Evolutionary conservation across 495 filamentous ascomycete species (phyloP).

Genomic region (Penicillium alfredii): DNA sequence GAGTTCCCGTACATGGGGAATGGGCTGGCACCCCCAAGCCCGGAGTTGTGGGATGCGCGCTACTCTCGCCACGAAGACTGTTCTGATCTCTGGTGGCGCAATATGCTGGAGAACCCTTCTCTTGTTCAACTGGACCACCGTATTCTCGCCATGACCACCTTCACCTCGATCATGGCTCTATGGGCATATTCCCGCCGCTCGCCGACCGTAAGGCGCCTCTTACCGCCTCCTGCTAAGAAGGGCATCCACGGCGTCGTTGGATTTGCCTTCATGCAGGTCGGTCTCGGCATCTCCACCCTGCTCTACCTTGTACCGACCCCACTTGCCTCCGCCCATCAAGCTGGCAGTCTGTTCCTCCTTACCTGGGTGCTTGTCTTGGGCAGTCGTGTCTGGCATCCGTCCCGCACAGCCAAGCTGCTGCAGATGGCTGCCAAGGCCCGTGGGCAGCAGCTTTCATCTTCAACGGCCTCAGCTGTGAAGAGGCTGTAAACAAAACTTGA

Average conservation of each 20-base stretch:
- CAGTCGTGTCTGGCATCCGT: slow-evolving; percentile 52
- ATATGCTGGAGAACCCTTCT: slow-evolving; percentile 93
- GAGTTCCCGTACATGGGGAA: slow-evolving; percentile 94
- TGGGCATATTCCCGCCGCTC: slow-evolving; percentile 70
- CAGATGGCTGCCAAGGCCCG: slow-evolving; percentile 39
- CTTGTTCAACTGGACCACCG: slow-evolving; percentile 93
- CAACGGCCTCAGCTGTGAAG: slow-evolving; percentile 23
- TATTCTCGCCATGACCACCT: slow-evolving; percentile 84
- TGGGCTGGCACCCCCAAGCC: slow-evolving; percentile 69
- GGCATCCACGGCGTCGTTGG: slow-evolving; percentile 77
- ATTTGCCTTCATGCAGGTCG: slow-evolving; percentile 73
- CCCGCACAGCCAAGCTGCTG: slow-evolving; percentile 43
- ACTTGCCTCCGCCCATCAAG: slow-evolving; percentile 88
- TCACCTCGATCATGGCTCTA: slow-evolving; percentile 69
- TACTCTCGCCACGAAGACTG: slow-evolving; percentile 74
- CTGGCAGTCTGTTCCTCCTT: slow-evolving; percentile 77
- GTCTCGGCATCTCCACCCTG: slow-evolving; percentile 81
- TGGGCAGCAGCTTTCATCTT: slow-evolving; percentile 21
- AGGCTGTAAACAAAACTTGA: slow-evolving; percentile 23
- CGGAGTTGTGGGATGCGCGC: slow-evolving; percentile 76
- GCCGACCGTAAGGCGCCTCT: slow-evolving; percentile 48
- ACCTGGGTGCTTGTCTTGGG: slow-evolving; percentile 76
- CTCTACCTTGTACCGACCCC: slow-evolving; percentile 88
- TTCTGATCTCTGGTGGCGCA: slow-evolving; percentile 88
- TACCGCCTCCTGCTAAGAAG: slow-evolving; percentile 61